phyloP scores from a whole-genome alignment of 2,329 filamentous ascomycete genomes.

The Chaetomiaceae sp. region DNA sequence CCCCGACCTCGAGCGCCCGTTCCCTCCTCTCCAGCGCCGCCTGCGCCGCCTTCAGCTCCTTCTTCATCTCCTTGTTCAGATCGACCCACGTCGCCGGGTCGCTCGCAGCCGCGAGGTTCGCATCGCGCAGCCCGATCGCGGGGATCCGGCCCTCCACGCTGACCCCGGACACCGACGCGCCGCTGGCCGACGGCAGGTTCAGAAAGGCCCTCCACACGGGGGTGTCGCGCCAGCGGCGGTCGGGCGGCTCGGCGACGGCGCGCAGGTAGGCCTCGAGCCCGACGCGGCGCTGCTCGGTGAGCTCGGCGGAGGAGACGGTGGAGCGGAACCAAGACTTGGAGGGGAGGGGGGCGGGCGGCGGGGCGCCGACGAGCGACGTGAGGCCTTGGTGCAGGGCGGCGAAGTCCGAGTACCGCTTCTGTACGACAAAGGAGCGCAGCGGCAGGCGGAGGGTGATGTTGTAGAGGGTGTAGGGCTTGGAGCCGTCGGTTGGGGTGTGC shows the following conservation, averaged over 20 bases:
- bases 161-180: slow-evolving; percentile 22
- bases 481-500: slow-evolving; percentile 43
- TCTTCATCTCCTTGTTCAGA: slow-evolving; percentile 69
- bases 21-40: slow-evolving; percentile 65
- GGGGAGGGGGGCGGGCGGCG: slow-evolving; percentile 66
- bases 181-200: slow-evolving; percentile 54
- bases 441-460: slow-evolving; percentile 74
- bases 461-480: slow-evolving; percentile 71
- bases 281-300: slow-evolving; percentile 65
- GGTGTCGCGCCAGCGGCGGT: slow-evolving; percentile 71
- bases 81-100: slow-evolving; percentile 73
- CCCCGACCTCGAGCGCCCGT: slow-evolving; percentile 42
- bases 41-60: slow-evolving; percentile 65
- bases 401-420: slow-evolving; percentile 83
- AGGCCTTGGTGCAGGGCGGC: slow-evolving; percentile 60
- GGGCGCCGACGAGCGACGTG: slow-evolving; percentile 51
- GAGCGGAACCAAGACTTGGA: slow-evolving; percentile 73
- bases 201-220: slow-evolving; percentile 70
- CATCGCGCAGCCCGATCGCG: slow-evolving; percentile 35
- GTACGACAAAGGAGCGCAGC: slow-evolving; percentile 68
- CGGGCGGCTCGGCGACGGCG: slow-evolving; percentile 67
- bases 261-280: slow-evolving; percentile 68
- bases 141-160: slow-evolving; percentile 30
- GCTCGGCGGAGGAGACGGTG: slow-evolving; percentile 63
- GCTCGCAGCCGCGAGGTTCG: slow-evolving; percentile 41